Evolutionary conservation across 352 stramenopile genomes (phyloP).

Genomic region (Globisporangium ultimum): DNA sequence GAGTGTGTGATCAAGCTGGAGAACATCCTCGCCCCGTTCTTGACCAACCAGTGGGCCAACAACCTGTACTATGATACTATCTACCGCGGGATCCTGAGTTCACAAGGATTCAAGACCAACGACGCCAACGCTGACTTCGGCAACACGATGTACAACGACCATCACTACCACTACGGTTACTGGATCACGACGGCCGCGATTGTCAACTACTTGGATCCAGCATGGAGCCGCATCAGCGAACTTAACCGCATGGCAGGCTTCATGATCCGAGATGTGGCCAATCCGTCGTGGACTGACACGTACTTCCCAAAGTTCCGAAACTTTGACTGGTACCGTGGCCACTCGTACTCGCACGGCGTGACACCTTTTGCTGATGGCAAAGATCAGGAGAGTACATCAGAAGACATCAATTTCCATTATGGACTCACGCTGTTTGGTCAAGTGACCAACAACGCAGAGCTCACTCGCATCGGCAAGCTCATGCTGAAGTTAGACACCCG

Average conservation of each 20-base stretch:
- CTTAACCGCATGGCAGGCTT: slow-evolving; percentile 8
- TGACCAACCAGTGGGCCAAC: slow-evolving; percentile 34
- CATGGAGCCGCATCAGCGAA: slow-evolving; percentile 42
- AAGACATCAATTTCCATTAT: slow-evolving; percentile 77
- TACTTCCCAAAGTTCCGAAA: slow-evolving; percentile 60
- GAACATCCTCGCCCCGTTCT: slow-evolving; percentile 37
- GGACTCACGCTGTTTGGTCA: slow-evolving; percentile 42
- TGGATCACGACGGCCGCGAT: slow-evolving; percentile 52
- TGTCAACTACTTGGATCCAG: slow-evolving; percentile 32
- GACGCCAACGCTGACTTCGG: slow-evolving; percentile 78
- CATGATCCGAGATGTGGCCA: slow-evolving; percentile 44
- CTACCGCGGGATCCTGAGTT: slow-evolving; percentile 65
- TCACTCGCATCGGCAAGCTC: slow-evolving; percentile 34
- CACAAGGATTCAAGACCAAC: slow-evolving; percentile 40
- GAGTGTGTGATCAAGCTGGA: slow-evolving; percentile 17
- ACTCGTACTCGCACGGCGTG: slow-evolving; percentile 68
- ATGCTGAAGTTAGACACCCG: slow-evolving; percentile 56
- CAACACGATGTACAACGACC: slow-evolving; percentile 73
- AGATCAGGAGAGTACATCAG: slow-evolving; percentile 64
- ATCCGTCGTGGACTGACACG: slow-evolving; percentile 18
- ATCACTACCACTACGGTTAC: slow-evolving; percentile 78
- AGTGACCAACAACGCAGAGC: slow-evolving; percentile 38
- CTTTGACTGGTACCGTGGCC: slow-evolving; percentile 65
- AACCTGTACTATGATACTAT: slow-evolving; percentile 64
- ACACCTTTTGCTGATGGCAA: slow-evolving; percentile 70